phyloP scores from a whole-genome alignment of 1,284 basidiomycete genomes.

The Ustilago cynodontis region DNA sequence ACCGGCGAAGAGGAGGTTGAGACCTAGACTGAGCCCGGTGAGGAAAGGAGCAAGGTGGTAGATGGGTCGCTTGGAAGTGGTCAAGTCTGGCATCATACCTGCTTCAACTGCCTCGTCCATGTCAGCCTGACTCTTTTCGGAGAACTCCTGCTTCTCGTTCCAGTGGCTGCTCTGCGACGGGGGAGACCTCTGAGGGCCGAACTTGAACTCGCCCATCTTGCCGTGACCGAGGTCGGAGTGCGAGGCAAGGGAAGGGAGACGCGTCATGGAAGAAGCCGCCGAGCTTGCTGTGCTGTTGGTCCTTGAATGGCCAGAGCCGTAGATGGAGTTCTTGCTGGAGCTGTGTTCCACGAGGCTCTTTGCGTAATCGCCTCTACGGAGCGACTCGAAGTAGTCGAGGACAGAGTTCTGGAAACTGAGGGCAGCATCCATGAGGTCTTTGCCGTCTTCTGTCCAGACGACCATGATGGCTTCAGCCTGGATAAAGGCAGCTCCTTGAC shows the following conservation, averaged over 20 bases:
- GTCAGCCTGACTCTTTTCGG: conserved; percentile 23
- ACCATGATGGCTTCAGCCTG: conserved; percentile 81
- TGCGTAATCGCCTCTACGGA: conserved; percentile 22
- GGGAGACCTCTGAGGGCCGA: conserved; percentile 13
- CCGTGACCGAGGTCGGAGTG: conserved; percentile 25
- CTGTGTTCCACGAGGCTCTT: conserved; percentile 22
- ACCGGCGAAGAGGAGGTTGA: conserved; percentile 73
- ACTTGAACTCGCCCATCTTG: conserved; percentile 14
- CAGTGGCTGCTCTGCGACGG: conserved; percentile 8
- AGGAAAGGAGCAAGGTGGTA: conserved; percentile 83
- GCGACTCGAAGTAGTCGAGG: conserved; percentile 36
- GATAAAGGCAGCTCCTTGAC: conserved; percentile 86
- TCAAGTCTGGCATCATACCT: conserved; percentile 19
- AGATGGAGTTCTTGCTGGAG: conserved; percentile 18
- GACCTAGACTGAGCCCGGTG: conserved; percentile 76
- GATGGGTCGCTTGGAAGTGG: conserved; percentile 72
- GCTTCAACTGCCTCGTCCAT: conserved; percentile 17
- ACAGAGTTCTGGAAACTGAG: conserved; percentile 31
- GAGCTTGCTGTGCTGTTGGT: conserved; percentile 24
- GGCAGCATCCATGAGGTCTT: conserved; percentile 34
- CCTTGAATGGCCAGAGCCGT: conserved; percentile 18
- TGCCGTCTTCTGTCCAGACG: conserved; percentile 82
- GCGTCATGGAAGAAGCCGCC: conserved; percentile 24
- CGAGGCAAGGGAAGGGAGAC: conserved; percentile 20
- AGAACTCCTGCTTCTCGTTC: conserved; percentile 20